A percentile compares a stretch with the other conserved stretches of the same genome.
These are phyloP conservation scores for Ophiocordyceps camponoti-floridani DNA, from an alignment of 2,329 filamentous ascomycete genomes.

Conservation along the genomic window DNA sequence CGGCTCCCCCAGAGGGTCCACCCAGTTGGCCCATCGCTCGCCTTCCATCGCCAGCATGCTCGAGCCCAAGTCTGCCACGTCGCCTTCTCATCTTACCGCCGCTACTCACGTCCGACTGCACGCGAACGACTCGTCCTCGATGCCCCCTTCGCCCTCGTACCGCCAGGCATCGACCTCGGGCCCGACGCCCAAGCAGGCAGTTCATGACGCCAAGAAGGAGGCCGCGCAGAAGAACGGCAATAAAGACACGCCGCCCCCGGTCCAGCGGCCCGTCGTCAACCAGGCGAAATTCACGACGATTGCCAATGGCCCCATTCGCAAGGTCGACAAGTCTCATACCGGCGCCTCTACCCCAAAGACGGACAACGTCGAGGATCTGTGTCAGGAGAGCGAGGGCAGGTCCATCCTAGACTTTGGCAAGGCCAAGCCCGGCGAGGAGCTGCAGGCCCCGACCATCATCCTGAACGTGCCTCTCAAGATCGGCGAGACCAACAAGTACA, in stretches of 20 bases:
- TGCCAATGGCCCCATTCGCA: conserved; percentile 23
- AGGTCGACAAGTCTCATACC: conserved; percentile 23
- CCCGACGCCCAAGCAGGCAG: conserved; percentile 12
- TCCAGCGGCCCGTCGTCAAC: conserved; percentile 15
- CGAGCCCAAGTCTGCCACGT: conserved; percentile 28
- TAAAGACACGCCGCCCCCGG: conserved; percentile 12
- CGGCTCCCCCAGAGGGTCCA: conserved; percentile 28
- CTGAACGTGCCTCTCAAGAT: conserved; percentile 59
- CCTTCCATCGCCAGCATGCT: conserved; percentile 85
- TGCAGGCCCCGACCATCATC: conserved; percentile 57
- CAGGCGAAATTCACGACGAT: conserved; percentile 23
- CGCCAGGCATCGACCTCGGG: conserved; percentile 15
- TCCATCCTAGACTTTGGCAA: conserved; percentile 46
- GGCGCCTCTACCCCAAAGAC: conserved; percentile 29
- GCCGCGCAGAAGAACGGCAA: conserved; percentile 15
- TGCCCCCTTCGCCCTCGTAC: conserved; percentile 25
- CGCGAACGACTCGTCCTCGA: conserved; percentile 16
- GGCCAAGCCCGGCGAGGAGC: conserved; percentile 38
- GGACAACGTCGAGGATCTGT: conserved; percentile 27
- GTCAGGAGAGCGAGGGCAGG: conserved; percentile 23
- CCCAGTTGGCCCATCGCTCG: conserved; percentile 30
- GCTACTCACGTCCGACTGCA: conserved; percentile 13
- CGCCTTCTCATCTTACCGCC: conserved; percentile 10
- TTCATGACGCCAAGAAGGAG: not conserved
- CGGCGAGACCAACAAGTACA: conserved; percentile 71